Conservation (phyloP, 768 basidiomycete genomes). For the Gloeostereum incarnatum region DNA sequence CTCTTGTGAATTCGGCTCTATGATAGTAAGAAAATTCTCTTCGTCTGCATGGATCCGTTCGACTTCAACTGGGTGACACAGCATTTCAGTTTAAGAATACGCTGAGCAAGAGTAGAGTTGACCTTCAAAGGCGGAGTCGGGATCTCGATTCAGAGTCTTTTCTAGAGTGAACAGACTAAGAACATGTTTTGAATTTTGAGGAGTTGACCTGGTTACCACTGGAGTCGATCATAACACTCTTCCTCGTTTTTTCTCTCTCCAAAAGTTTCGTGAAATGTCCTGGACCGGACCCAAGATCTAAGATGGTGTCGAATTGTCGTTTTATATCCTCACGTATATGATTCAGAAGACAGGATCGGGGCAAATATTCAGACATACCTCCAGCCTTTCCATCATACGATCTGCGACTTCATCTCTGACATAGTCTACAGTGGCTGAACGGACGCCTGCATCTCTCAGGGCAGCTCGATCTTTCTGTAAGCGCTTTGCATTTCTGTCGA, state of each 20-base stretch:
- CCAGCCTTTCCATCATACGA: conserved; percentile 80
- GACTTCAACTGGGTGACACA: conserved; percentile 55
- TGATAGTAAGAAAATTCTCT: conserved; percentile 58
- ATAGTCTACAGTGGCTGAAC: conserved; percentile 82
- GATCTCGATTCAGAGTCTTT: conserved; percentile 64
- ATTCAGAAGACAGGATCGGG: conserved; percentile 5
- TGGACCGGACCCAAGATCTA: conserved; percentile 87
- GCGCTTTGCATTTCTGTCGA: conserved; percentile 74
- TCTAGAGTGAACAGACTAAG: conserved; percentile 45
- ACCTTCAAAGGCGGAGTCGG: conserved; percentile 79
- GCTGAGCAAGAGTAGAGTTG: not conserved
- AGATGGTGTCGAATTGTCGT: conserved; percentile 63
- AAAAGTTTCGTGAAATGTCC: conserved; percentile 88
- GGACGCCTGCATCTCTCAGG: conserved; percentile 38
- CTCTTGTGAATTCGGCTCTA: conserved; percentile 75
- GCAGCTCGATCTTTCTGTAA: conserved; percentile 74
- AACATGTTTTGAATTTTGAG: not conserved
- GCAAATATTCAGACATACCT: conserved; percentile 36
- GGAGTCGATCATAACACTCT: conserved; percentile 78
- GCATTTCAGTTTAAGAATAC: conserved; percentile 54
- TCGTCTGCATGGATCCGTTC: conserved; percentile 79
- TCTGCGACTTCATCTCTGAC: conserved; percentile 87
- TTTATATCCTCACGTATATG: conserved; percentile 89
- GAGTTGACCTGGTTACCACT: conserved; percentile 44
- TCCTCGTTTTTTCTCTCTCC: conserved; percentile 55